A percentile compares a stretch with the other conserved stretches of the same genome.
Conservation (phyloP, 2,329 filamentous ascomycete species). For the Dactylellina leptospora region DNA sequence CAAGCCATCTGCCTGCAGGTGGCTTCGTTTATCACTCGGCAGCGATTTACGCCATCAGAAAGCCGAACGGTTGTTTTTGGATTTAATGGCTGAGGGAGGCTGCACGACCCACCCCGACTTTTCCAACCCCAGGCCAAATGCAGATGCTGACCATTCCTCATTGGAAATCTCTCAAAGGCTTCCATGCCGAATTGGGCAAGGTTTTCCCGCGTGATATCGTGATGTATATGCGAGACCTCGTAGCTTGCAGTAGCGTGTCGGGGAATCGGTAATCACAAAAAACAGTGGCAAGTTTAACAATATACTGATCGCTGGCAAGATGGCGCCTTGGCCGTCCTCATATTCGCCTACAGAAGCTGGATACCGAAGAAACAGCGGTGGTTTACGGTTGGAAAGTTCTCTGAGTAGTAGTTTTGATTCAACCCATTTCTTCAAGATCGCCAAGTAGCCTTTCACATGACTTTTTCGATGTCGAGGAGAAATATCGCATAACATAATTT, state of each 20-base stretch:
- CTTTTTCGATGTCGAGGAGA: no score
- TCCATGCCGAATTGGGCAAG: slow-evolving; percentile 16
- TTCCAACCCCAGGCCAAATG: background rate
- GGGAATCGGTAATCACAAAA: slow-evolving; percentile 45
- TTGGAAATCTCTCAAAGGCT: slow-evolving; percentile 4
- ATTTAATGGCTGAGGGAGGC: slow-evolving; percentile 1
- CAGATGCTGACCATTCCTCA: slow-evolving; percentile 32
- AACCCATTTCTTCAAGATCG: slow-evolving; percentile 2
- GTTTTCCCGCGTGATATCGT: slow-evolving; percentile 25
- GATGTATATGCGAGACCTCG: slow-evolving; percentile 36
- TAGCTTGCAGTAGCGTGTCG: slow-evolving; percentile 46
- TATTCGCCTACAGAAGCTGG: no score
- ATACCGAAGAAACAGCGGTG: no score
- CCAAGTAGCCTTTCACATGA: no score
- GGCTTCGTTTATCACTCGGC: slow-evolving; percentile 38
- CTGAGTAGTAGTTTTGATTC: no score
- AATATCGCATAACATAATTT: no score
- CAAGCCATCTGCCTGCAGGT: slow-evolving; percentile 45
- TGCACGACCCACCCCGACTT: background rate
- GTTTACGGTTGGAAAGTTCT: no score
- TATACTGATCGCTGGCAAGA: no score
- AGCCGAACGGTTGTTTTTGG: slow-evolving; percentile 4
- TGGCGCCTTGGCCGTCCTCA: no score
- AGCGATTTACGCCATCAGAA: slow-evolving; percentile 22
- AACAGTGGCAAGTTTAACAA: background rate